phyloP scores from a whole-genome alignment of 345 rosid species.

The Brassica nigra region DNA sequence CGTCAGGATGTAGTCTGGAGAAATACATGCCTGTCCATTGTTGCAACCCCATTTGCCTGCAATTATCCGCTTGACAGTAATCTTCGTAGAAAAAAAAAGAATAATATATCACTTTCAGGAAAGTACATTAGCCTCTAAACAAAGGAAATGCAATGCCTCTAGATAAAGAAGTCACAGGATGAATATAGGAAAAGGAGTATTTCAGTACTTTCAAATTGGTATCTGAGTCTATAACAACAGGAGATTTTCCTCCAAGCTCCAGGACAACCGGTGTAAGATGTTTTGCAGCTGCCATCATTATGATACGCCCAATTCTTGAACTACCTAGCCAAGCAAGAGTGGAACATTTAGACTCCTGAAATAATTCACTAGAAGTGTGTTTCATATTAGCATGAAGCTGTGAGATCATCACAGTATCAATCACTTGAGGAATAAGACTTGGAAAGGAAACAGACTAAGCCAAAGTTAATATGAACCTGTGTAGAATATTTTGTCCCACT shows the following conservation, averaged over 20 bases:
- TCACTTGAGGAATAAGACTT: not conserved
- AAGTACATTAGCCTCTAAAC: not conserved
- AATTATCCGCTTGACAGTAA: conserved; percentile 76
- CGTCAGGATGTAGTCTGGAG: conserved; percentile 84
- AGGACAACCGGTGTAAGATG: conserved; percentile 89
- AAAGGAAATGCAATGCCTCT: not conserved
- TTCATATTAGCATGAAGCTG: too few species aligned
- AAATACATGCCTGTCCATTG: conserved; percentile 89
- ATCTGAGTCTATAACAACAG: conserved; percentile 77
- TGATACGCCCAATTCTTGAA: conserved; percentile 70
- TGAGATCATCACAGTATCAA: too few species aligned
- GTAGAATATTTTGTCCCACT: conserved; percentile 95
- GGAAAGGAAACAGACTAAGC: not conserved
- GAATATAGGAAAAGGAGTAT: conserved; percentile 7
- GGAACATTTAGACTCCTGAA: not conserved
- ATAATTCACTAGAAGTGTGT: not conserved
- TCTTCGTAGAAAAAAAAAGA: conserved; percentile 46
- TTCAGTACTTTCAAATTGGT: conserved; percentile 62
- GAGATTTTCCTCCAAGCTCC: conserved; percentile 97
- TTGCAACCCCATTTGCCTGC: conserved; percentile 91
- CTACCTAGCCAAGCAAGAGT: conserved; percentile 57
- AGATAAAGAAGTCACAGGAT: not conserved
- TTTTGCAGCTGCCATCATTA: conserved; percentile 96
- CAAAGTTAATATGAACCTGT: conserved; percentile 58
- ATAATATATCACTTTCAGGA: conserved; percentile 20